Evolutionary conservation across 1,284 basidiomycete genomes (phyloP), one percentile per base, ranked within the genome.

Genomic region (Naganishia liquefaciens): DNA sequence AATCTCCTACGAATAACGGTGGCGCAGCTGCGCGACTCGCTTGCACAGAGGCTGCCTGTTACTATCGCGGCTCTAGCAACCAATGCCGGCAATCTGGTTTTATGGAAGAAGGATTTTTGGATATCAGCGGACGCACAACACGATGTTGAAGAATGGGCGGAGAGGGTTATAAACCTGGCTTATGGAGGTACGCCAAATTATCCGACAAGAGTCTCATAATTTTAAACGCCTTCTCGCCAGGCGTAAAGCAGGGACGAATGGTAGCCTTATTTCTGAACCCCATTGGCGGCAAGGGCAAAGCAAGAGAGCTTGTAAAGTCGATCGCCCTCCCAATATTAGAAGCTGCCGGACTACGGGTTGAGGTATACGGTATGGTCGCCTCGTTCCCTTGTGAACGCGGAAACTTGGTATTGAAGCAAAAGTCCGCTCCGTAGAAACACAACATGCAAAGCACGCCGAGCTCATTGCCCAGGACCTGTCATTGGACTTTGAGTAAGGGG

Each of bases 261-360:
- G 77, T 93, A 25, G 84, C 86, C 66, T 81, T 97, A 1, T 77
- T 97, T n/a, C 83, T 97, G 68, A 98, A 98, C 75, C 94, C 94
- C 1, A 80, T 85, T 60, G 89, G 93, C 65, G 94, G 94, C 2
- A 81, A 94, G 84, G 90, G 90, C 52, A 90, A 89, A 74, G 88
- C 84, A 0, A 78, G 77, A 11, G 69, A 81, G 0, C 80, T 88
- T 0, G 93, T 87, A 68, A 76, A 81, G n/a, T 84, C 84, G 63
- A 82, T 81, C 15, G 86, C 94, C 1, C 82, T 88, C 68, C 95
- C 94, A 1, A 86, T 97, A 54, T 81, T 97, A 51, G 82, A 84
- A 47, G 87, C 89, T 9, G 91, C 93, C 0, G 85, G 85, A 1
- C 92, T 89, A 75, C 74, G 75, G 0, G 76, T 90, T 42, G 86